Evolutionary conservation across 2,329 filamentous ascomycete species (phyloP).

Genomic region (Alternaria infectoria): DNA sequence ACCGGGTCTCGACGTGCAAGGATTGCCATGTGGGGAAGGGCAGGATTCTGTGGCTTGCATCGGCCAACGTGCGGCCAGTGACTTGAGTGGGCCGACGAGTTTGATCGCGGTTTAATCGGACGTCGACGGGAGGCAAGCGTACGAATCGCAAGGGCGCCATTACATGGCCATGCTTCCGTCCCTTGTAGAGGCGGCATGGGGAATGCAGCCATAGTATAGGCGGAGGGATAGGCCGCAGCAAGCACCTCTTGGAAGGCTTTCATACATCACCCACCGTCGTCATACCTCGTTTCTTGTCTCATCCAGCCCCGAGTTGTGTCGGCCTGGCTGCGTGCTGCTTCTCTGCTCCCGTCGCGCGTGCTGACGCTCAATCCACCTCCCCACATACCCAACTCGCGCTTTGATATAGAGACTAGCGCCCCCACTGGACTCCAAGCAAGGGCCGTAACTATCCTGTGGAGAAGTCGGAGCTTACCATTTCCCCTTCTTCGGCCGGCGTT

Average conservation of each 20-base stretch:
- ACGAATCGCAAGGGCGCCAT: slow-evolving; percentile 32
- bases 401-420: slow-evolving; percentile 22
- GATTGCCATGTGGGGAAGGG: slow-evolving; percentile 31
- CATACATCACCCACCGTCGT: slow-evolving; percentile 15
- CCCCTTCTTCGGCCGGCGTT: slow-evolving; percentile 14
- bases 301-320: background rate
- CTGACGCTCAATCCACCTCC: slow-evolving; percentile 14
- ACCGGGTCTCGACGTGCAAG: slow-evolving; percentile 17
- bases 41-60: slow-evolving; percentile 7
- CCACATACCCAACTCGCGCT: slow-evolving; percentile 17
- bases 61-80: slow-evolving; percentile 18
- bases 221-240: slow-evolving; percentile 8
- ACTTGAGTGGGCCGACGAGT: background rate
- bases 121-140: slow-evolving; percentile 5
- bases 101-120: slow-evolving; percentile 14
- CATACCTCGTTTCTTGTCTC: slow-evolving; percentile 10
- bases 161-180: slow-evolving; percentile 25
- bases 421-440: slow-evolving; percentile 18
- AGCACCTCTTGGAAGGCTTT: slow-evolving; percentile 6
- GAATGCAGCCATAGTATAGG: slow-evolving; percentile 2
- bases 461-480: slow-evolving; percentile 19
- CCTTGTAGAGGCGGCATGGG: slow-evolving; percentile 16
- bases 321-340: background rate
- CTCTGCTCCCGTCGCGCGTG: slow-evolving; percentile 9
- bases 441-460: slow-evolving; percentile 17